Evolutionary conservation across 139 green algal genomes (phyloP).

Genomic region (Closterium sp.): DNA sequence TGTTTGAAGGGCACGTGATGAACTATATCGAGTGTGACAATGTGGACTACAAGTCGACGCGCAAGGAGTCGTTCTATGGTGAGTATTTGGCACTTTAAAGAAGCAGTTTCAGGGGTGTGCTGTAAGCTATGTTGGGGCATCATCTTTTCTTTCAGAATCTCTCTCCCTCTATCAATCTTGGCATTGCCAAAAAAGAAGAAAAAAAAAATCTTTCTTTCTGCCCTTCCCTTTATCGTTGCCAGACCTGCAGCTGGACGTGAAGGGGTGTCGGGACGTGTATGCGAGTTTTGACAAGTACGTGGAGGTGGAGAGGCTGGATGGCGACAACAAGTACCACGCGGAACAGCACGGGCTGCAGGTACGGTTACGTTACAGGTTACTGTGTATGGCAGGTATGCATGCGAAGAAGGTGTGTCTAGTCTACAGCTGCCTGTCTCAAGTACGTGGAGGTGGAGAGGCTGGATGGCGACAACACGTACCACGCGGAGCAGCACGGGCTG

Average conservation of each 20-base stretch:
- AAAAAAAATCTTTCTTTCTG: no score
- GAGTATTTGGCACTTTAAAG: not conserved
- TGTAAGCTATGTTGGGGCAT: no score
- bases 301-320: slow-evolving; percentile 75
- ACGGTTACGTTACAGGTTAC: not conserved
- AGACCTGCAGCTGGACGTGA: slow-evolving; percentile 86
- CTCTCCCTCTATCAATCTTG: no score
- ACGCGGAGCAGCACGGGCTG: slow-evolving; percentile 72
- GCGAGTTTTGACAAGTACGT: slow-evolving; percentile 68
- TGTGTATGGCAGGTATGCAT: no score
- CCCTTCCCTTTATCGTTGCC: slow-evolving; percentile 34
- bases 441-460: slow-evolving; percentile 78
- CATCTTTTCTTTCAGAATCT: no score
- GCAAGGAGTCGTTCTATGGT: slow-evolving; percentile 80
- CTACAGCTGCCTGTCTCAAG: slow-evolving; percentile 6
- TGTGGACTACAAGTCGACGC: slow-evolving; percentile 84
- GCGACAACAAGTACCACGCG: slow-evolving; percentile 93
- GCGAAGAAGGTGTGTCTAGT: no score
- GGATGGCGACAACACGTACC: slow-evolving; percentile 91
- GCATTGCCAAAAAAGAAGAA: no score
- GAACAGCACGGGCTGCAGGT: slow-evolving; percentile 85
- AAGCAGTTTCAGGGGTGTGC: no score
- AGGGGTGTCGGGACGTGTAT: slow-evolving; percentile 76
- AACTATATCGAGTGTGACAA: slow-evolving; percentile 94
- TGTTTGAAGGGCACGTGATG: slow-evolving; percentile 89